Evolutionary conservation across 2,329 filamentous ascomycete genomes (phyloP).

Genomic region (Camptophora hylomeconis): DNA sequence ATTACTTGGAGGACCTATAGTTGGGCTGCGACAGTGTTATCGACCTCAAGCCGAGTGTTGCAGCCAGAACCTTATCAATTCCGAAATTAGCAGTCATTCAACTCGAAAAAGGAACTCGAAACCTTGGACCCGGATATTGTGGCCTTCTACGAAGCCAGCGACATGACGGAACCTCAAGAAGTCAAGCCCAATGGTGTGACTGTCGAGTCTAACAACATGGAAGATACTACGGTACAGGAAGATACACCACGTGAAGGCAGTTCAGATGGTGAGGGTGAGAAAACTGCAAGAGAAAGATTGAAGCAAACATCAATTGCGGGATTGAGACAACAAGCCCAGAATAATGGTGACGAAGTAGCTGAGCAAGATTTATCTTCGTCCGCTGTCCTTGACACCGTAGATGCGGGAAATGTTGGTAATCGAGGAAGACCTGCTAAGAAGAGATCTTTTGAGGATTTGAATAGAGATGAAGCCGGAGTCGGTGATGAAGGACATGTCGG

Average conservation of each 20-base stretch:
- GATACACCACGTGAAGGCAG: constrained; percentile 8
- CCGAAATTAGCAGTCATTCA: no score
- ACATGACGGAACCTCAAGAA: no score
- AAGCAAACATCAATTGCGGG: constrained; percentile 48
- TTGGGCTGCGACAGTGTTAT: no score
- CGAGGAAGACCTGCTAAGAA: constrained; percentile 24
- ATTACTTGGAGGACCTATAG: no score
- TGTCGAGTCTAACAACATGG: no score
- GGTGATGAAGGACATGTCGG: constrained; percentile 13
- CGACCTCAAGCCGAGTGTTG: no score
- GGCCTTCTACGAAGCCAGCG: no score
- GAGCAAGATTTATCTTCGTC: constrained; percentile 1
- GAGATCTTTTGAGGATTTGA: constrained; percentile 30
- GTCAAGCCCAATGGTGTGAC: no score
- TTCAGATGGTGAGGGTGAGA: constrained; percentile 15
- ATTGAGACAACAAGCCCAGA: constrained; percentile 11
- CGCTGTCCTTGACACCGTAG: constrained; percentile 9
- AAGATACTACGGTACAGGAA: constrained; percentile 9
- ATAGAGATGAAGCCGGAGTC: constrained; percentile 20
- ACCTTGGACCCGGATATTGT: no score
- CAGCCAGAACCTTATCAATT: no score
- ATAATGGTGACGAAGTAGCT: constrained; percentile 10
- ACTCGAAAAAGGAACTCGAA: no score
- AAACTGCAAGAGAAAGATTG: constrained; percentile 47
- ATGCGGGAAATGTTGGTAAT: constrained; percentile 18